Evolutionary conservation across 176 grass and related monocot species (phyloP).

Genomic region (Oryza glumipatula): DNA sequence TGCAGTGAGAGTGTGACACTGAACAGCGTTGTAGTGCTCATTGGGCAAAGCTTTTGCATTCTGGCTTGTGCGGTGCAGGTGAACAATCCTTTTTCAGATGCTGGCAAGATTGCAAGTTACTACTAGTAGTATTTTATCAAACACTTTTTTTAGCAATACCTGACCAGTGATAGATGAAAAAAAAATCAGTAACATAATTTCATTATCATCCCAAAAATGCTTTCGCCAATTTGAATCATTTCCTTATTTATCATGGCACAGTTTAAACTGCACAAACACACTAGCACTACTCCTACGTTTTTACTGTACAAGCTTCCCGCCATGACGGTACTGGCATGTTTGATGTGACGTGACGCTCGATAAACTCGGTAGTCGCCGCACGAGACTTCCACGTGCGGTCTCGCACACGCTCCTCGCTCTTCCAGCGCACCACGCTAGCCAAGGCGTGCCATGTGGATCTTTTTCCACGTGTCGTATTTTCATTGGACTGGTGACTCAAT

Average conservation of each 20-base stretch:
- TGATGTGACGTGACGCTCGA: not conserved
- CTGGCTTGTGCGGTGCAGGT: not conserved
- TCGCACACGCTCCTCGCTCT: not conserved
- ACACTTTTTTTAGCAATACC: not conserved
- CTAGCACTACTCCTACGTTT: too few relatives aligned
- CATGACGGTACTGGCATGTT: too few relatives aligned
- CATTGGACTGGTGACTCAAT: slow-evolving; percentile 55
- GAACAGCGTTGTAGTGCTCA: not conserved
- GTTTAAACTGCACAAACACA: not conserved
- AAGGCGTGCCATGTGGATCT: slow-evolving; percentile 56
- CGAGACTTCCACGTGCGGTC: not conserved
- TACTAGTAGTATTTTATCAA: not conserved
- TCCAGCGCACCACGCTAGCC: slow-evolving; percentile 66
- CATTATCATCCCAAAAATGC: not conserved
- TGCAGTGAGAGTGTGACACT: not conserved
- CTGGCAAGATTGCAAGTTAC: not conserved
- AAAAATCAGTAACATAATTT: not conserved
- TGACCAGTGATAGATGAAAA: not conserved
- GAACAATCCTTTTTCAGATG: not conserved
- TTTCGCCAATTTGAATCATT: too few relatives aligned
- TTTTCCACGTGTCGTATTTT: slow-evolving; percentile 32
- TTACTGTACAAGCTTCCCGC: too few relatives aligned
- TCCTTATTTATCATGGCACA: not conserved
- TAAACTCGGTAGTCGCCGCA: not conserved
- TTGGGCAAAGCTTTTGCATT: not conserved